A percentile compares a stretch with the other conserved stretches of the same genome.
phyloP scores from a whole-genome alignment of 164 flowering plant genomes.

The Vitis rupestris region DNA sequence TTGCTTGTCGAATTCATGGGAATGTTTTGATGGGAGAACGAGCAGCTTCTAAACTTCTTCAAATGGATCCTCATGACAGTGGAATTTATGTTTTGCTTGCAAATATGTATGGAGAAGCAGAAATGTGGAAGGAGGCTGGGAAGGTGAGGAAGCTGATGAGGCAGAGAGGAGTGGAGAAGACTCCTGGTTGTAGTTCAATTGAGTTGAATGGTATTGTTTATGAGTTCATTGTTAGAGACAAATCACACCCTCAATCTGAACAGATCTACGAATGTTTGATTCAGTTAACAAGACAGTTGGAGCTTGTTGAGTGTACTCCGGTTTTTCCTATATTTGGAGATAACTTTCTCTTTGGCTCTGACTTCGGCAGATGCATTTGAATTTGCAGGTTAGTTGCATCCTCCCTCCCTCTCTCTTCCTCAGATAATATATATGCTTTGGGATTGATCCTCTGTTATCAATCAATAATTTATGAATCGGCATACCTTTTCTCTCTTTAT shows the following conservation, averaged over 20 bases:
- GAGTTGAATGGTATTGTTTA: slow-evolving; percentile 56
- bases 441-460: no score
- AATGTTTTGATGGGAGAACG: slow-evolving; percentile 56
- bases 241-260: slow-evolving; percentile 45
- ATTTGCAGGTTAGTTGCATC: slow-evolving; percentile 3
- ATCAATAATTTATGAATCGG: no score
- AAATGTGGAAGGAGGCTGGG: slow-evolving; percentile 58
- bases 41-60: slow-evolving; percentile 62
- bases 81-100: slow-evolving; percentile 71
- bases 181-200: slow-evolving; percentile 78
- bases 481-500: no score
- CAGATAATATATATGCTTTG: no score
- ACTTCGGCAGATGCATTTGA: background rate
- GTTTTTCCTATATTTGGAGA: slow-evolving; percentile 3
- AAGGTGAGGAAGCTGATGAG: slow-evolving; percentile 62
- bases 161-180: slow-evolving; percentile 63
- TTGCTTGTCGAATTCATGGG: slow-evolving; percentile 58
- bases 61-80: slow-evolving; percentile 66
- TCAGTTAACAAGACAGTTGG: slow-evolving; percentile 46
- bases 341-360: slow-evolving; percentile 8
- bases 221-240: slow-evolving; percentile 67
- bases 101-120: slow-evolving; percentile 64
- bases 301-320: slow-evolving; percentile 18
- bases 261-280: slow-evolving; percentile 51
- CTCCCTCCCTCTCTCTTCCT: background rate